A percentile compares a stretch with the other conserved stretches of the same genome.
phyloP scores from a whole-genome alignment of 1,284 basidiomycete species.

The Ustilago loliicola region DNA sequence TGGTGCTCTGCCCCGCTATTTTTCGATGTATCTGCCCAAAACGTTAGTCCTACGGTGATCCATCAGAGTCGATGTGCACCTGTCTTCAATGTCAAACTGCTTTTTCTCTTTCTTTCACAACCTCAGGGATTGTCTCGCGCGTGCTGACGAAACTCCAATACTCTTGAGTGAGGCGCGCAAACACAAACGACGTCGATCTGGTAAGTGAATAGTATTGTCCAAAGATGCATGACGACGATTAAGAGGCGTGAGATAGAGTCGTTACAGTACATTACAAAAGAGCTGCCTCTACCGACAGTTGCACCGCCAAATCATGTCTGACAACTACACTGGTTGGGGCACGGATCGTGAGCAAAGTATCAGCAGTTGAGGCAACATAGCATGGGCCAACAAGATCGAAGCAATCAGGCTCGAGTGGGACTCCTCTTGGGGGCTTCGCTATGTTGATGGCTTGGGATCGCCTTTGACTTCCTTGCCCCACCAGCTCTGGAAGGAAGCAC shows the following conservation, averaged over 20 bases:
- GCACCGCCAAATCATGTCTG: not conserved
- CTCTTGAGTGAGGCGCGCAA: not conserved
- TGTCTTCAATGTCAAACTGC: slow-evolving; percentile 2
- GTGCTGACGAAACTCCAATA: not conserved
- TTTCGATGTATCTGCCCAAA: not conserved
- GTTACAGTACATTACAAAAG: slow-evolving; percentile 9
- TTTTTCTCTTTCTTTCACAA: not conserved
- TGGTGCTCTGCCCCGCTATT: not conserved
- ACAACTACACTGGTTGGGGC: not conserved
- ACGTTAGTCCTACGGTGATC: not conserved
- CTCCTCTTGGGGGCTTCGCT: not conserved
- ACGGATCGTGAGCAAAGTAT: not conserved
- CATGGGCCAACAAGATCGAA: not conserved
- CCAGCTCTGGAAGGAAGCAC: slow-evolving; percentile 35
- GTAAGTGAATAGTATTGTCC: slow-evolving; percentile 15
- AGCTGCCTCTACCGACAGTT: not conserved
- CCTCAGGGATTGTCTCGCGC: not conserved
- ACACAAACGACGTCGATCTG: not conserved
- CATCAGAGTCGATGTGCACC: not conserved
- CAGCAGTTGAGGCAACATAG: not conserved
- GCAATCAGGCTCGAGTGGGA: not conserved
- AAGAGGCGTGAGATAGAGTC: slow-evolving; percentile 3
- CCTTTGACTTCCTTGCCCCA: slow-evolving; percentile 48
- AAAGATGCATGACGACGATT: slow-evolving; percentile 16
- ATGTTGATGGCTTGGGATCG: slow-evolving; percentile 5